Conservation (phyloP, 2,329 filamentous ascomycete genomes). For the Colletotrichum eleusines region DNA sequence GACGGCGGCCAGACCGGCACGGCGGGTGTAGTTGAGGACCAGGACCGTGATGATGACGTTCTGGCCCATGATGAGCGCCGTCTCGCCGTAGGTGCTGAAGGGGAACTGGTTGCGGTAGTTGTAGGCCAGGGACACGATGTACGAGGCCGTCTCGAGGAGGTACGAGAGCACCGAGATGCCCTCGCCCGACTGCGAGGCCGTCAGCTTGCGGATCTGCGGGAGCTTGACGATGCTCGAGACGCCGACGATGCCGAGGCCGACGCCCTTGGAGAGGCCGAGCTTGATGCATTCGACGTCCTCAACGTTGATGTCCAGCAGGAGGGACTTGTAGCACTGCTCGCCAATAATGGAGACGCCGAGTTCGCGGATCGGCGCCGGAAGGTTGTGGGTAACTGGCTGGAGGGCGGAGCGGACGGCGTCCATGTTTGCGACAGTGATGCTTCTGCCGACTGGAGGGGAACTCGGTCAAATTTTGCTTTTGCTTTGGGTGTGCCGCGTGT, state of each 20-base stretch:
- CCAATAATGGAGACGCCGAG: constrained; percentile 85
- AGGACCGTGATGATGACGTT: constrained; percentile 90
- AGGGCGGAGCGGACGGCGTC: constrained; percentile 71
- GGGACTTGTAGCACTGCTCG: constrained; percentile 83
- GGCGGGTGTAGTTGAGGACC: constrained; percentile 85
- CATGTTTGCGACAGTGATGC: constrained; percentile 57
- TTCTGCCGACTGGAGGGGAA: constrained; percentile 9
- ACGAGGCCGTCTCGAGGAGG: constrained; percentile 88
- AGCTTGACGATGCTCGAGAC: constrained; percentile 95
- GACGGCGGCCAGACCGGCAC: constrained; percentile 74
- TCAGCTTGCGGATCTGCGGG: constrained; percentile 94
- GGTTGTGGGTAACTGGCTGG: constrained; percentile 77
- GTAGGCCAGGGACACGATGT: constrained; percentile 92
- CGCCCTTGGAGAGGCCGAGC: constrained; percentile 89
- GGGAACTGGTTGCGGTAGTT: constrained; percentile 92
- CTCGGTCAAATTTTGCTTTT: background rate
- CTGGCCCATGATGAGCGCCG: constrained; percentile 89
- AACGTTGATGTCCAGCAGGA: constrained; percentile 87
- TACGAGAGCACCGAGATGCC: constrained; percentile 93
- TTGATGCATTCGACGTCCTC: constrained; percentile 84
- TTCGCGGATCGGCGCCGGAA: constrained; percentile 81
- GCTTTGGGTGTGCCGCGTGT: background rate
- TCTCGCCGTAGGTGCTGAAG: constrained; percentile 97
- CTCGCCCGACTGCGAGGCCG: constrained; percentile 81
- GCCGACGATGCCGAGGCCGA: constrained; percentile 93